Base-by-base conservation (phyloP, 1,284 basidiomycete species). In the Sanghuangporus baumii region DNA sequence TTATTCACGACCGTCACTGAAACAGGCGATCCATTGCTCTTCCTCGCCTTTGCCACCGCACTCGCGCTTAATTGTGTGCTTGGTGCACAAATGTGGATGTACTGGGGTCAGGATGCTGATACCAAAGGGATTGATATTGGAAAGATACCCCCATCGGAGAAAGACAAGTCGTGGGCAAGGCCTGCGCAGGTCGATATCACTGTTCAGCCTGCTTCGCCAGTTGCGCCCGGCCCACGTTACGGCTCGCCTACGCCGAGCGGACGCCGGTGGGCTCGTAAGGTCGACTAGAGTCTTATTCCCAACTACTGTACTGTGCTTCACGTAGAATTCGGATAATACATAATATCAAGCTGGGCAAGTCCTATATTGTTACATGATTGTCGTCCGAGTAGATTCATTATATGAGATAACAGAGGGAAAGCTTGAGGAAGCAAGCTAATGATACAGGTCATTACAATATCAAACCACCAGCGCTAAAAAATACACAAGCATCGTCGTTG, bases 1-100 rank as follows among this genome's bases (percentile, higher is more conserved):
- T 76, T 97, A 16, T 97, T 94, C 78, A 98, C 95, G 1, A 96
- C 93, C 6, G 80, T 86, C 6, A 88, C 88, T 47, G 95, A 97
- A 73, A 87, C 96, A 63, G 85, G 87, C 60, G 95, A 97, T 74
- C 67, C 73, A 3, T 79, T 96, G 66, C 83, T 97, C 63, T 79
- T 86, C 40, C 87, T 89, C 55, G 91, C 92, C 46, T 97, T 94
- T 71, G 85, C 82, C 0, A 80, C 93, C 16, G 92, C 92, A 0
- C 82, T 95, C 0, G 64, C 85, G 9, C 78, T 97, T 16, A 98
- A 98, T 73, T 67, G 86, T 65, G 79, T 96, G 12, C 75, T 97
- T 18, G 94, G 89, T 0, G 72, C 77, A 6, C 95, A 97, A 76
- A 81, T 97, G 81, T 86, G 86, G 78, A 73, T 83, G 73, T 96